phyloP scores from a whole-genome alignment of 1,139 yeast genomes.

The Pichia sp. region DNA sequence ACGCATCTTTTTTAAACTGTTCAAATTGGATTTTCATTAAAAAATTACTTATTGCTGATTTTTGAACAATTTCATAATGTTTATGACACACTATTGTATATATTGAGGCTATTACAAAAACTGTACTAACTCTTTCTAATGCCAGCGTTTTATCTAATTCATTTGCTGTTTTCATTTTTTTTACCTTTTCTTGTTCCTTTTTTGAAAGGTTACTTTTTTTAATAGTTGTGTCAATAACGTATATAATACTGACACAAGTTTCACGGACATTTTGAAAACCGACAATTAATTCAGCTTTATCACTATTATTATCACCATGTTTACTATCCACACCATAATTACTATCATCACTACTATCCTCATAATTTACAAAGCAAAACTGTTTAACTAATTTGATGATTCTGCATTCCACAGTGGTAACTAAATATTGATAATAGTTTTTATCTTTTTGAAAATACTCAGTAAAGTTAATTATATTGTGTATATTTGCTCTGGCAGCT shows the following conservation, averaged over 20 bases:
- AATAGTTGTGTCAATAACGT: not conserved
- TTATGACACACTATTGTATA: constrained; percentile 4
- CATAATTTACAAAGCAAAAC: not conserved
- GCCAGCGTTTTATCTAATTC: not conserved
- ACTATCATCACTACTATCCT: not conserved
- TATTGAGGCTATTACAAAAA: not conserved
- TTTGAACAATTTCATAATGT: not conserved
- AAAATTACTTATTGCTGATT: not conserved
- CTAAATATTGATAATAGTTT: not conserved
- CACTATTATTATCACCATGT: not conserved
- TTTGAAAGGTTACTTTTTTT: not conserved
- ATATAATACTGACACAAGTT: not conserved
- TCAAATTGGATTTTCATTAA: not conserved
- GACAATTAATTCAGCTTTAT: not conserved
- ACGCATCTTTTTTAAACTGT: not conserved
- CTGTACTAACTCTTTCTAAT: not conserved
- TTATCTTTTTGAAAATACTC: constrained; percentile 1
- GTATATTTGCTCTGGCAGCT: not conserved
- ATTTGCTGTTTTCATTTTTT: constrained; percentile 1
- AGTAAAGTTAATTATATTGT: not conserved
- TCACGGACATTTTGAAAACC: not conserved
- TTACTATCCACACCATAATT: not conserved
- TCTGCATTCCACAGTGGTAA: not conserved
- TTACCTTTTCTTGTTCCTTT: constrained; percentile 1
- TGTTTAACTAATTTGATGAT: not conserved